Evolutionary conservation across 2,329 filamentous ascomycete genomes (phyloP).

Genomic region (Botryosphaeria agaves): DNA sequence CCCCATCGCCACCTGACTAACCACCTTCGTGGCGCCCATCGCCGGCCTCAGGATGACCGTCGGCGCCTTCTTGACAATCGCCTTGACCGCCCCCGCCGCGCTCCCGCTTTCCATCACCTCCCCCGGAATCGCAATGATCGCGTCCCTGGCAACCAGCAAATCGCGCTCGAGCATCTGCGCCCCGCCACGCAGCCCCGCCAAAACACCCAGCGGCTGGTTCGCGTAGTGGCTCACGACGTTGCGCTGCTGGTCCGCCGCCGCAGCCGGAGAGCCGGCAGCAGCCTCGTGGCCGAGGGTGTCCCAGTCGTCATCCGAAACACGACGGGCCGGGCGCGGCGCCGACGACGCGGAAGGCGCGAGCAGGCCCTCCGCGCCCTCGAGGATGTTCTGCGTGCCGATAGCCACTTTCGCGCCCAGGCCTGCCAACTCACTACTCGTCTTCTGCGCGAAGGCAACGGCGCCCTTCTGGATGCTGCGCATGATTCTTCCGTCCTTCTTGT

Average conservation of each 20-base stretch:
- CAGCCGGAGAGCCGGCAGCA: slow-evolving; percentile 42
- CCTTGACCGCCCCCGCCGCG: slow-evolving; percentile 63
- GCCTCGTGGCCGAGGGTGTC: slow-evolving; percentile 41
- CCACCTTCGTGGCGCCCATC: slow-evolving; percentile 75
- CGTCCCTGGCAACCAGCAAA: slow-evolving; percentile 70
- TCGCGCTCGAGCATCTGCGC: slow-evolving; percentile 73
- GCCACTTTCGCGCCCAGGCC: slow-evolving; percentile 88
- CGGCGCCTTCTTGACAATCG: slow-evolving; percentile 67
- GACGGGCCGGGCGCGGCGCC: slow-evolving; percentile 5
- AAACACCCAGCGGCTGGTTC: slow-evolving; percentile 77
- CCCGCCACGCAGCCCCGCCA: slow-evolving; percentile 70
- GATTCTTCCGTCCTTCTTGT: slow-evolving; percentile 82
- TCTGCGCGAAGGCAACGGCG: slow-evolving; percentile 75
- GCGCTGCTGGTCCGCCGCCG: no score
- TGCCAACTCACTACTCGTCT: slow-evolving; percentile 85
- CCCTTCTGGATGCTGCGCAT: slow-evolving; percentile 87
- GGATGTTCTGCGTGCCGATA: slow-evolving; percentile 82
- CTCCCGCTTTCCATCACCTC: slow-evolving; percentile 78
- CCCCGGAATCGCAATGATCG: slow-evolving; percentile 83
- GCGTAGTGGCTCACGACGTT: slow-evolving; percentile 84
- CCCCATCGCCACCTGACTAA: slow-evolving; percentile 78
- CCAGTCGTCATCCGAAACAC: slow-evolving; percentile 19
- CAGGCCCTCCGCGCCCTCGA: slow-evolving; percentile 76
- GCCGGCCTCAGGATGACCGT: slow-evolving; percentile 83
- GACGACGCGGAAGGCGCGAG: slow-evolving; percentile 26